These are phyloP conservation scores for Theobroma cacao DNA, from an alignment of 345 rosid genomes.

Conservation along the genomic window DNA sequence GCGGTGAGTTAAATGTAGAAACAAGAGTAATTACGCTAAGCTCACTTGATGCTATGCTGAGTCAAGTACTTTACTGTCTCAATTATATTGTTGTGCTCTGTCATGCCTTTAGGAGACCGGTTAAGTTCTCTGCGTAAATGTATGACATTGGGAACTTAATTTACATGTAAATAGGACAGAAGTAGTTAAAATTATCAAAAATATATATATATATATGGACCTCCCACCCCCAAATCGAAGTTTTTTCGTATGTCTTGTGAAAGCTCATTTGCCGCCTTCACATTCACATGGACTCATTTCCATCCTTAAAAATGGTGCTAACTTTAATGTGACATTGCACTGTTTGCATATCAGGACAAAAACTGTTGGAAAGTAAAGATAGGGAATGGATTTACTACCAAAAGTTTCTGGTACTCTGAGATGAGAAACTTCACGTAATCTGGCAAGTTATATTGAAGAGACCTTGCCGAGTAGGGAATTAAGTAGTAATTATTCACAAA, in stretches of 20 bases:
- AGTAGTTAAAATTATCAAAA: not conserved
- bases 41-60: not conserved
- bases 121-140: not conserved
- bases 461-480: conserved; percentile 41
- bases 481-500: conserved; percentile 59
- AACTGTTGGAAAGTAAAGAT: not conserved
- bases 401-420: conserved; percentile 35
- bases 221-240: not conserved
- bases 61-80: not conserved
- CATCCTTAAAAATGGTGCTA: not conserved
- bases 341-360: not conserved
- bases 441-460: conserved; percentile 38
- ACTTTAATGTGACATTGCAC: not conserved
- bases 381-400: conserved; percentile 24
- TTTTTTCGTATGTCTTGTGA: not conserved
- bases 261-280: not conserved
- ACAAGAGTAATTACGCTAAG: not conserved
- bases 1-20: not conserved
- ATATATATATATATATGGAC: not conserved
- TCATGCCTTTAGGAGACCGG: not conserved
- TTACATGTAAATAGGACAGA: not conserved
- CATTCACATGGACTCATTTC: not conserved
- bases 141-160: not conserved
- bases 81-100: not conserved
- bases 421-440: conserved; percentile 38